Base-by-base conservation (phyloP, 139 green algal species). In the Chlamydomonas asymmetrica region DNA sequence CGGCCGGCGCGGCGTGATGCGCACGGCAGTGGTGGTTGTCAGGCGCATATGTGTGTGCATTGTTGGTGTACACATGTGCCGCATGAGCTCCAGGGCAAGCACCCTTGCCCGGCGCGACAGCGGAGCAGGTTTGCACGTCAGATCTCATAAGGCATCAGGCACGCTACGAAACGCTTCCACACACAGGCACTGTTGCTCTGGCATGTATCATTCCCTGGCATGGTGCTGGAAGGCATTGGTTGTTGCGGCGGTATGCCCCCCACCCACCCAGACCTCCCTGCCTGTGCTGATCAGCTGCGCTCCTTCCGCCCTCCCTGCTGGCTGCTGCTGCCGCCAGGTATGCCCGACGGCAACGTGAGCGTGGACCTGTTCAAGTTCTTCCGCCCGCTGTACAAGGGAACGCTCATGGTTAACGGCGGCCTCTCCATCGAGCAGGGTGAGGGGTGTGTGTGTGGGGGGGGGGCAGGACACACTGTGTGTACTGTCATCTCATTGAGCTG, bases 381-480 rank as follows among this genome's bases (percentile, higher is more conserved):
- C 71, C 59, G 71, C 8, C 5, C 32, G 31, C 2, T 25, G 4
- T 79, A 62, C 61, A 65, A 22, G 18, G 68, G 75, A 48, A 73
- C 61, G 3, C 61, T 82, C 4, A 56, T 64, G 41, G 48, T 75
- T 52, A 82, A 82, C 61, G 77, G 77, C 3, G 71, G 59, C 2
- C 54, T 82, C 20, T 29, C 39, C 64, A 31, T 71, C 22, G 69
- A 77, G 59, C 38, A 52, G 45, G 71, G 71, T 77, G 64, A 22
- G 66, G 4, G 34, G 60, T 13, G 34, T 3, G 34, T 3, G 23
- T 10, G 7, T 34, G 34, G 34, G 34, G 8, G 35, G 60, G 13
- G 31, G 10, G 2, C 1, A 32, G 16, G 7, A 0, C 32, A 32
- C 32, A 66, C 60, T 5, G 0, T 52, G 45, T 52, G 25, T 7